Conservation (phyloP, 169 alveolate genomes). For the Eimeria maxima region DNA sequence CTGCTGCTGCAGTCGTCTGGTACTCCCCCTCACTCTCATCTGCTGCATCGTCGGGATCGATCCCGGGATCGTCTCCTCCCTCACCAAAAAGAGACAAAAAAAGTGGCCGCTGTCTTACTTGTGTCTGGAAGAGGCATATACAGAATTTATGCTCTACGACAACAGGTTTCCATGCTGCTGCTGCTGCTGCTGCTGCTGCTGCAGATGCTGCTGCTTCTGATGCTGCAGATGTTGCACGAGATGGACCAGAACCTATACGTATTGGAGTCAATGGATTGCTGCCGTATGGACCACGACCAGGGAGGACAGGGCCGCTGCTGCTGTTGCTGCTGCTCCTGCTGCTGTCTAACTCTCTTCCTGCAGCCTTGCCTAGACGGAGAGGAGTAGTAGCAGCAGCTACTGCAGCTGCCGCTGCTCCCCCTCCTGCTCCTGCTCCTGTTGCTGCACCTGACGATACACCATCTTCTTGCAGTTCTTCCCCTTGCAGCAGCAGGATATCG, state of each 20-base stretch:
- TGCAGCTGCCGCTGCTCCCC: background rate
- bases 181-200: background rate
- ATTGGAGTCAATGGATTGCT: background rate
- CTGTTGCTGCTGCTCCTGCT: slow-evolving; percentile 52
- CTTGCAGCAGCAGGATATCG: slow-evolving; percentile 15
- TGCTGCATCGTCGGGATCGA: slow-evolving; percentile 22
- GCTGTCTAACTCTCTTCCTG: slow-evolving; percentile 28
- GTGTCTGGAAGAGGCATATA: slow-evolving; percentile 1
- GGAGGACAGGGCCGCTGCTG: slow-evolving; percentile 26
- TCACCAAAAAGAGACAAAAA: slow-evolving; percentile 61
- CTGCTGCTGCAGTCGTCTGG: slow-evolving; percentile 32
- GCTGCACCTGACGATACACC: background rate
- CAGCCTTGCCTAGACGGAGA: slow-evolving; percentile 17
- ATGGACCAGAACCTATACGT: background rate
- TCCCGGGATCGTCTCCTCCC: background rate
- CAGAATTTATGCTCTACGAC: slow-evolving; percentile 27
- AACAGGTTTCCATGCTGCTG: background rate
- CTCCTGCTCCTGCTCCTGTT: background rate
- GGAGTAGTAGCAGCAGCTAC: slow-evolving; percentile 49
- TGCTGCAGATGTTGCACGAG: background rate
- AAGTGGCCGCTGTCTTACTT: slow-evolving; percentile 67
- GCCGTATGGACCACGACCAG: slow-evolving; percentile 1
- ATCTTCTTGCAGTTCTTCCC: background rate
- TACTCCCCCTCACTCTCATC: slow-evolving; percentile 70
- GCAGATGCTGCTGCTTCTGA: background rate